Evolutionary conservation across 208 protist genomes (phyloP), one percentile per base, ranked within the genome.

Genomic region (Kentomonas sorsogonicus): DNA sequence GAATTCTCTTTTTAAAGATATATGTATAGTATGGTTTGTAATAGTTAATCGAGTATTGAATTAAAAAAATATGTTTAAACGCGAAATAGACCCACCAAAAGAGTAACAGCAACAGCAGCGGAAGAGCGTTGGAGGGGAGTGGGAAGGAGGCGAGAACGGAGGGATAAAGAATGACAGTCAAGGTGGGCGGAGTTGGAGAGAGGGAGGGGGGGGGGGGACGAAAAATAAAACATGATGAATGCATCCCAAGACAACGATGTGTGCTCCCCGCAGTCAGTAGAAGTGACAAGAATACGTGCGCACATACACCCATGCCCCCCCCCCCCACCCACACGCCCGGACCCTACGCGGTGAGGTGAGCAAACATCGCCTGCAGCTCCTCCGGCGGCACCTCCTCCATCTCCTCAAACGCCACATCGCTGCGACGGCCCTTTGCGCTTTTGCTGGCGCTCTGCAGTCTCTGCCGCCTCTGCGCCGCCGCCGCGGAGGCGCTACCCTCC

Each of bases 291-390:
- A n/a, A n/a, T n/a, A n/a, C n/a, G n/a, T n/a, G n/a, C n/a, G n/a
- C n/a, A n/a, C n/a, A n/a, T n/a, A n/a, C n/a, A n/a, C n/a, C n/a
- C n/a, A n/a, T n/a, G n/a, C n/a, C n/a, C n/a, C n/a, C n/a, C n/a
- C n/a, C n/a, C n/a, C n/a, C n/a, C n/a, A n/a, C n/a, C n/a, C n/a
- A n/a, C n/a, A n/a, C n/a, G n/a, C n/a, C n/a, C n/a, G n/a, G n/a
- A n/a, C n/a, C 18, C 60, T 79, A 95, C 56, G 80, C 71, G 0
- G 75, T 82, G 22, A 95, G 60, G 39, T 95, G 86, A 1, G 85
- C 72, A 71, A 95, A 95, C 80, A 95, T 91, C 38, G 73, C 64
- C 40, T 86, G 67, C 47, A 95, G 69, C 36, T 88, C 72, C 10
- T 91, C 72, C 38, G 82, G 79, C 31, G 68, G 48, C 44, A 66